Evolutionary conservation across 768 basidiomycete genomes (phyloP), one percentile per base, ranked within the genome.

Genomic region (Boletus reticulatus): DNA sequence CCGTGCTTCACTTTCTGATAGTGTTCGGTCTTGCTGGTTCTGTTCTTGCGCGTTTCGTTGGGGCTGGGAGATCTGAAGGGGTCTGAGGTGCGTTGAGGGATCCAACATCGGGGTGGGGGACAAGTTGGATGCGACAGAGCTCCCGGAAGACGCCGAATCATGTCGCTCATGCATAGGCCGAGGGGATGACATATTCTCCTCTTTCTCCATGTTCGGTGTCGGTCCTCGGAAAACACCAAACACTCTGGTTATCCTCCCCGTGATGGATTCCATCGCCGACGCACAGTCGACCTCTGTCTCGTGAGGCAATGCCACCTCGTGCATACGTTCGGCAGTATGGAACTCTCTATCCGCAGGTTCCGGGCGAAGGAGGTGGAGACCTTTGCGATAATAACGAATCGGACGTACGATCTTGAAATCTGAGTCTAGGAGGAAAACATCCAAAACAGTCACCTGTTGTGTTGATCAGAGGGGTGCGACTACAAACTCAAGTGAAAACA

Each of bases 371-470:
- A 94, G 73, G 60, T 85, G 84, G 31, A 98, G 73, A 6, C 92
- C 91, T 63, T 92, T 88, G 16, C 94, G 85, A 66, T 94, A 94
- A 61, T 89, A 89, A 36, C 96, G 81, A 66, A 84, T 88, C 2
- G 96, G 96, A n/a, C 92, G 84, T 65, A 94, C 85, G 51, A 98
- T 93, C 49, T 79, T 78, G 67, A 99, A 98, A 66, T 94, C 88
- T 1, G 82, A 73, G 68, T 98, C 96, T 49, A 98, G 75, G 39
- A 98, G 78, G 73, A 99, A 96, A 13, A 98, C 94, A 56, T 98
- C 96, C 84, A 89, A 92, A 38, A 97, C 75, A n/a, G 75, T 76
- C n/a, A 88, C 76, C 90, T 95, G 64, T 22, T 34, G 56, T 24
- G 45, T 34, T 38, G 24, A 43, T 58, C 32, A 54, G 50, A 42